These are phyloP conservation scores for Epicoccum sorghinum DNA, from an alignment of 2,329 filamentous ascomycete species.

Conservation along the genomic window DNA sequence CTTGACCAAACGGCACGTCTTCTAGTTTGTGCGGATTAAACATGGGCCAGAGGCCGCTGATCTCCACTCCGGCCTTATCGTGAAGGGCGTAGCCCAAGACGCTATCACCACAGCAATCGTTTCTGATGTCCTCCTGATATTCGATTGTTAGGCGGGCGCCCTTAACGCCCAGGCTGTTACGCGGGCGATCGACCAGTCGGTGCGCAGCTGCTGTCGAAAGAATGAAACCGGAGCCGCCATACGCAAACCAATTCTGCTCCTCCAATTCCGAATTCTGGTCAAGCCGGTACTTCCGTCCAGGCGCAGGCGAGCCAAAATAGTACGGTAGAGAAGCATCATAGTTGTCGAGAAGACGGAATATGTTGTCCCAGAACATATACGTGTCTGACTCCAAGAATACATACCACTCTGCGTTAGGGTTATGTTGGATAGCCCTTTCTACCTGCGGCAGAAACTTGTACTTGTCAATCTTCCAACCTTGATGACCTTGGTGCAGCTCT, in stretches of 20 bases:
- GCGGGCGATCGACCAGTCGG: conserved; percentile 46
- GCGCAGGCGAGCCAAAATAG: conserved; percentile 41
- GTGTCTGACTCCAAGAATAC: conserved; percentile 33
- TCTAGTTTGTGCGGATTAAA: conserved; percentile 47
- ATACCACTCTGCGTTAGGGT: conserved; percentile 23
- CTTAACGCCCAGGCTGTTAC: conserved; percentile 20
- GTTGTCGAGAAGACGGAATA: conserved; percentile 40
- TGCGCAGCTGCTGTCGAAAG: conserved; percentile 56
- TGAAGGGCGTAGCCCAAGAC: conserved; percentile 31
- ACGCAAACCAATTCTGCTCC: conserved; percentile 45
- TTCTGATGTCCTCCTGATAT: conserved; percentile 15
- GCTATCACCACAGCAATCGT: conserved; percentile 49
- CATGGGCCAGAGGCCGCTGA: conserved; percentile 45
- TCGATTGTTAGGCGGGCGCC: conserved; percentile 16
- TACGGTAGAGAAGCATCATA: conserved; percentile 35
- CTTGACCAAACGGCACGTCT: conserved; percentile 39
- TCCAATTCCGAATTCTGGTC: conserved; percentile 36
- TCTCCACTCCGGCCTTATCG: conserved; percentile 23
- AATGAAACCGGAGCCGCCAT: conserved; percentile 47
- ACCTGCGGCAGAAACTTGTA: conserved; percentile 61
- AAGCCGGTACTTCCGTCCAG: conserved; percentile 23
- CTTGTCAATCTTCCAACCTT: conserved; percentile 48
- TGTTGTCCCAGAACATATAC: conserved; percentile 30
- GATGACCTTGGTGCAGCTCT: conserved; percentile 40
- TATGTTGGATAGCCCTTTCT: conserved; percentile 48